These are phyloP conservation scores for Cubamyces lactineus DNA, from an alignment of 768 basidiomycete genomes.

Conservation along the genomic window DNA sequence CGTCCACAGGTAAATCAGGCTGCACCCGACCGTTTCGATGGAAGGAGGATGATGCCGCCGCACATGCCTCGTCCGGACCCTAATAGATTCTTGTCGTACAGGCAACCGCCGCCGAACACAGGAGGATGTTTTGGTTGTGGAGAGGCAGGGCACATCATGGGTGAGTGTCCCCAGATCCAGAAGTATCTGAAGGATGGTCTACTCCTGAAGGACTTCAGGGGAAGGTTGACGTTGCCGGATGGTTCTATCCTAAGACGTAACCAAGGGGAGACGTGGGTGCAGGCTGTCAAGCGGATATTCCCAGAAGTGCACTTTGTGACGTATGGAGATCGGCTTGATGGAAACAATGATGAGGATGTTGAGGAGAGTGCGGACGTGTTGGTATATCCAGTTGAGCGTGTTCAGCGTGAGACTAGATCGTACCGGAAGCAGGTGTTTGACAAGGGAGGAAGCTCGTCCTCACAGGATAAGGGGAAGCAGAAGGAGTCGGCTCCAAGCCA, in stretches of 20 bases:
- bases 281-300: conserved; percentile 3
- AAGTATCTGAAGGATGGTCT: conserved; percentile 12
- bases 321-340: background rate
- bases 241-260: conserved; percentile 2
- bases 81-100: background rate
- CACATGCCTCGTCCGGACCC: background rate
- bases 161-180: background rate
- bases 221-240: background rate
- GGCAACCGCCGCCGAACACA: background rate
- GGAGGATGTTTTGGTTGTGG: conserved; percentile 22
- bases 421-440: conserved; percentile 3
- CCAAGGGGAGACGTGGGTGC: conserved; percentile 8
- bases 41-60: conserved; percentile 4
- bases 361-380: conserved; percentile 1
- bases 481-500: background rate
- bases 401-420: background rate
- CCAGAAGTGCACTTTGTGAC: background rate
- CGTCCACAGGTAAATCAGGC: background rate
- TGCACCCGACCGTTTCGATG: background rate
- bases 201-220: conserved; percentile 3
- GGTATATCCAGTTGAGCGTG: background rate
- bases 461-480: conserved; percentile 1
- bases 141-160: conserved; percentile 8
- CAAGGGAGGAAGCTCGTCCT: background rate
- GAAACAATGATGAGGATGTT: background rate